A percentile compares a stretch with the other conserved stretches of the same genome.
phyloP scores from a whole-genome alignment of 805 yeast species.

The Sungouiozyma intestinalis region DNA sequence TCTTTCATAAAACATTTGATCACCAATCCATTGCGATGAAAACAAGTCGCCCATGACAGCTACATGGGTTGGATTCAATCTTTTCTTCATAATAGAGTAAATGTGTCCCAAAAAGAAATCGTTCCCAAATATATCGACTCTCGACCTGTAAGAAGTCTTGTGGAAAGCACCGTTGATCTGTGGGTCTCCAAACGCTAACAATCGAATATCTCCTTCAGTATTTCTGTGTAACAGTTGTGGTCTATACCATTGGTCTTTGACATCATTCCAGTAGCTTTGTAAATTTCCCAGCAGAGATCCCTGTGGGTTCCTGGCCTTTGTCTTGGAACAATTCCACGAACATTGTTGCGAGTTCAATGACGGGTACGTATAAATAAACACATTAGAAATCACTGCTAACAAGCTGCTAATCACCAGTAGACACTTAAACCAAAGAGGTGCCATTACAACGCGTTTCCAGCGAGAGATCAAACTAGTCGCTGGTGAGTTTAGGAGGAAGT shows the following conservation, averaged over 20 bases:
- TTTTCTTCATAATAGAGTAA: constrained; percentile 48
- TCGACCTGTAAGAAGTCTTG: constrained; percentile 55
- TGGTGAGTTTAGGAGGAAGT: too few species aligned
- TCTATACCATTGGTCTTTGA: constrained; percentile 10
- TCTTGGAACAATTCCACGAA: constrained; percentile 40
- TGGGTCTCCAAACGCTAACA: constrained; percentile 90
- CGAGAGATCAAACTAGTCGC: too few species aligned
- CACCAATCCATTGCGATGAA: constrained; percentile 90
- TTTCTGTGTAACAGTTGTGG: neutral
- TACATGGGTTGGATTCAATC: constrained; percentile 67
- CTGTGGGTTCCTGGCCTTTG: constrained; percentile 4
- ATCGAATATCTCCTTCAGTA: constrained; percentile 37
- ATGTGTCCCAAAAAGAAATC: constrained; percentile 85
- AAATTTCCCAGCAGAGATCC: neutral
- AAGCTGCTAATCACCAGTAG: constrained; percentile 10
- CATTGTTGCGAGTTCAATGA: constrained; percentile 45
- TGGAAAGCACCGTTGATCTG: constrained; percentile 88
- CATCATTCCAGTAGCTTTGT: constrained; percentile 24
- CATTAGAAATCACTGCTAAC: constrained; percentile 40
- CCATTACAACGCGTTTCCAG: too few species aligned
- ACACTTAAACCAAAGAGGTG: neutral
- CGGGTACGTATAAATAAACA: constrained; percentile 69
- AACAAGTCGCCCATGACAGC: constrained; percentile 89
- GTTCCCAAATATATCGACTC: constrained; percentile 81
- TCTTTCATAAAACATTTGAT: constrained; percentile 73